Evolutionary conservation across 2,329 filamentous ascomycete species (phyloP).

Genomic region (Colletotrichum sublineola): DNA sequence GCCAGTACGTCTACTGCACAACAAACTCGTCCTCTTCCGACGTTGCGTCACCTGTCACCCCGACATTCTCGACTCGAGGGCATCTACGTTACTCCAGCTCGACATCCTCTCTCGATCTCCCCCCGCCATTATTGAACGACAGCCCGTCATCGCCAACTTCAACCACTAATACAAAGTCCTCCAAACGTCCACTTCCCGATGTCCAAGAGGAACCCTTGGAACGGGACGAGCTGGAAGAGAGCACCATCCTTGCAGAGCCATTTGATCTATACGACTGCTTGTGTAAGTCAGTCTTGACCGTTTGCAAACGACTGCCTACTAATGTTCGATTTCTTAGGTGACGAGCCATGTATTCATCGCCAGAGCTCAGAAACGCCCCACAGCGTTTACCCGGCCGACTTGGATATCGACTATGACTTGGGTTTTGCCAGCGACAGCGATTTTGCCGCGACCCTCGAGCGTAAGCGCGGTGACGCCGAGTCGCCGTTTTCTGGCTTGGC

Average conservation of each 20-base stretch:
- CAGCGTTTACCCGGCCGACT: slow-evolving; percentile 57
- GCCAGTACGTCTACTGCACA: slow-evolving; percentile 58
- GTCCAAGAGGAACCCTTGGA: slow-evolving; percentile 87
- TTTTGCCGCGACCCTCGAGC: slow-evolving; percentile 59
- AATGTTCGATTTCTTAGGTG: slow-evolving; percentile 60
- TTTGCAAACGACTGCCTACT: slow-evolving; percentile 29
- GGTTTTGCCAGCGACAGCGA: slow-evolving; percentile 77
- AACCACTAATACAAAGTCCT: slow-evolving; percentile 59
- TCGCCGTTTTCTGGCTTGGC: slow-evolving; percentile 73
- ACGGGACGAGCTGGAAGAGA: slow-evolving; percentile 67
- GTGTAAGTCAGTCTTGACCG: slow-evolving; percentile 68
- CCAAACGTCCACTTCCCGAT: slow-evolving; percentile 80
- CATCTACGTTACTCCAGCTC: slow-evolving; percentile 80
- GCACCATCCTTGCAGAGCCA: slow-evolving; percentile 59
- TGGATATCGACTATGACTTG: slow-evolving; percentile 73
- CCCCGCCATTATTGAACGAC: slow-evolving; percentile 61
- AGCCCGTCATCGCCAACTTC: slow-evolving; percentile 66
- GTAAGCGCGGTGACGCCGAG: slow-evolving; percentile 70
- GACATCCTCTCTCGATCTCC: slow-evolving; percentile 80
- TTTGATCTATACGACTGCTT: slow-evolving; percentile 75
- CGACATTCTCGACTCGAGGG: slow-evolving; percentile 75
- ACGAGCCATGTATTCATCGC: slow-evolving; percentile 71
- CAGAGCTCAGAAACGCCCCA: slow-evolving; percentile 58
- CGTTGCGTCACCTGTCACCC: slow-evolving; percentile 77
- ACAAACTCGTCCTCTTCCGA: slow-evolving; percentile 74